Percentiles rank a stretch among this genome's conserved stretches.
Conservation (phyloP, 2,329 filamentous ascomycete genomes). For the Calonectria pseudoturangicola region DNA sequence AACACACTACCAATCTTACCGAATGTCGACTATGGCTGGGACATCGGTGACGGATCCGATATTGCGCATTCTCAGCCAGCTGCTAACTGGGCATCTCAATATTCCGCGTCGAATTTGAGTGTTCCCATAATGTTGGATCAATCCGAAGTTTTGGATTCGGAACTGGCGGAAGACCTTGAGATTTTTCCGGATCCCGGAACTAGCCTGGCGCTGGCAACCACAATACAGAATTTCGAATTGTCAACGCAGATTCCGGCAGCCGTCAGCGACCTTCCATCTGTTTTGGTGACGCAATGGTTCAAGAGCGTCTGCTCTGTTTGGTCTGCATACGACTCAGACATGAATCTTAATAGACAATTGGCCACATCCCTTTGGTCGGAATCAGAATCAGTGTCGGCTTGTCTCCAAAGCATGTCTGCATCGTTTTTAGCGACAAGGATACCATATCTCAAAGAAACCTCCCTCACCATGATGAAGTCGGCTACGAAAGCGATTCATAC, state of each 20-base stretch:
- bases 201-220: constrained; percentile 20
- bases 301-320: constrained; percentile 62
- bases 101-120: constrained; percentile 24
- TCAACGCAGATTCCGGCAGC: constrained; percentile 38
- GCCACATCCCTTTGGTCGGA: constrained; percentile 61
- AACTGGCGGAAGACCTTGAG: constrained; percentile 34
- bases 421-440: constrained; percentile 59
- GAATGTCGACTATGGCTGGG: constrained; percentile 33
- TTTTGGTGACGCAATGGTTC: constrained; percentile 62
- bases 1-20: not conserved
- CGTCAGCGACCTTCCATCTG: constrained; percentile 48
- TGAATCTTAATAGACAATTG: constrained; percentile 62
- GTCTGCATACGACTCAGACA: constrained; percentile 63
- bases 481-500: constrained; percentile 59
- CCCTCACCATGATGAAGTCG: constrained; percentile 58
- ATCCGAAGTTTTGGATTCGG: constrained; percentile 18
- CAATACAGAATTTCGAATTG: constrained; percentile 24
- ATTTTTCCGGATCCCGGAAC: constrained; percentile 21
- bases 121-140: constrained; percentile 37
- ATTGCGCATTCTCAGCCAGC: not conserved
- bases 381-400: constrained; percentile 61
- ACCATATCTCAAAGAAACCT: constrained; percentile 58
- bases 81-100: constrained; percentile 8
- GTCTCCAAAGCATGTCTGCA: constrained; percentile 65
- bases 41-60: constrained; percentile 2